Evolutionary conservation across 257 asterid species (phyloP).

Genomic region (Nicotiana knightiana): DNA sequence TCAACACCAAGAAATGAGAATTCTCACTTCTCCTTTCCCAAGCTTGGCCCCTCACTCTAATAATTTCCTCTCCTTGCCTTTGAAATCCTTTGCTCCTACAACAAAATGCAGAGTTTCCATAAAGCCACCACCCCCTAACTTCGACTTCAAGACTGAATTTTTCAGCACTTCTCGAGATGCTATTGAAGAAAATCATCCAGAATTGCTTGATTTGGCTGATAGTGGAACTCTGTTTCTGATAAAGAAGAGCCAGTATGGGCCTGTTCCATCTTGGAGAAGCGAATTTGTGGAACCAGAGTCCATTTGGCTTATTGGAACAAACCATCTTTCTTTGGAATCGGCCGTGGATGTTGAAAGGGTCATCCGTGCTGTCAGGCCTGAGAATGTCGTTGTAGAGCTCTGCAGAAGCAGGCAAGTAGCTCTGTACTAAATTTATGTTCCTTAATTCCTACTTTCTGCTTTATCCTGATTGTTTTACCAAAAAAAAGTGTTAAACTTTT

Average conservation of each 20-base stretch:
- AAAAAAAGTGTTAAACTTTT: too few relatives aligned
- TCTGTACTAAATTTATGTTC: neutral
- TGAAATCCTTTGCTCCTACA: neutral
- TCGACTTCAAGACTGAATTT: conserved; percentile 54
- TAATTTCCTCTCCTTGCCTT: neutral
- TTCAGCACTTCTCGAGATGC: conserved; percentile 41
- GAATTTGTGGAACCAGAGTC: conserved; percentile 83
- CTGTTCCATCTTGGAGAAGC: conserved; percentile 76
- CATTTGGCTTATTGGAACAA: conserved; percentile 77
- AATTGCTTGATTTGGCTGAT: conserved; percentile 63
- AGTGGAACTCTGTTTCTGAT: conserved; percentile 62
- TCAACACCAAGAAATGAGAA: neutral
- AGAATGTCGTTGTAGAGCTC: conserved; percentile 88
- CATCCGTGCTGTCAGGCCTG: conserved; percentile 56
- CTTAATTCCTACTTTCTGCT: neutral
- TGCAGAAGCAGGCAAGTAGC: conserved; percentile 88
- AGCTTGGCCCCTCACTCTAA: neutral
- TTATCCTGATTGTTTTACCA: neutral
- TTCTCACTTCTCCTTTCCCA: neutral
- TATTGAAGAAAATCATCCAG: conserved; percentile 55
- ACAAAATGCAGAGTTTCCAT: conserved; percentile 22
- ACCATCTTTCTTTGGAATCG: conserved; percentile 57
- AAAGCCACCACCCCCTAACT: conserved; percentile 61
- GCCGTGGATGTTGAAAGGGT: conserved; percentile 69
- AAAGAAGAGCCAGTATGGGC: conserved; percentile 57